Evolutionary conservation across 1,139 yeast genomes (phyloP).

Genomic region (Sugiyamaella castrensis): DNA sequence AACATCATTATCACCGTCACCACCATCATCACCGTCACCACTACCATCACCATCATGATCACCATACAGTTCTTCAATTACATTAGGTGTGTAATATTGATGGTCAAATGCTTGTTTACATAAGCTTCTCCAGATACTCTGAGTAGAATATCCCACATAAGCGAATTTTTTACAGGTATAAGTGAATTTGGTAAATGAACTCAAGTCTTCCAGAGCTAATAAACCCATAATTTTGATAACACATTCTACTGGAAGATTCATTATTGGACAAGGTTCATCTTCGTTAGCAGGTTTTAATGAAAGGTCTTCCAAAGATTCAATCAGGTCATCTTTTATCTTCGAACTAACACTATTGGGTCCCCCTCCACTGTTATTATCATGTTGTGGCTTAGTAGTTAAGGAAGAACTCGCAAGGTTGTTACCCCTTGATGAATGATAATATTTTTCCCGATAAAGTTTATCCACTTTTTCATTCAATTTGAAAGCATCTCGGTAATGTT

Average conservation of each 20-base stretch:
- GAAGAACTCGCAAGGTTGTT: not conserved
- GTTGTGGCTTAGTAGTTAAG: not conserved
- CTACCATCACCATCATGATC: not conserved
- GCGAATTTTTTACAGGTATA: slow-evolving; percentile 62
- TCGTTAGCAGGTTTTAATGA: slow-evolving; percentile 41
- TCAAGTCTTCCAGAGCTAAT: slow-evolving; percentile 50
- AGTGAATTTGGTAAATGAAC: slow-evolving; percentile 65
- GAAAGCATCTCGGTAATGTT: slow-evolving; percentile 68
- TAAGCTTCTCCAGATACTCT: slow-evolving; percentile 55
- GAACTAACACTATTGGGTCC: not conserved
- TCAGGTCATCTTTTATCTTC: not conserved
- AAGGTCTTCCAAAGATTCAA: slow-evolving; percentile 19
- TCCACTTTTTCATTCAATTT: slow-evolving; percentile 59
- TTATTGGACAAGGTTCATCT: slow-evolving; percentile 51
- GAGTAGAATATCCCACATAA: slow-evolving; percentile 55
- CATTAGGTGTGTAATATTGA: slow-evolving; percentile 42
- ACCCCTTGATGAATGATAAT: slow-evolving; percentile 21
- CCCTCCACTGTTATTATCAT: not conserved
- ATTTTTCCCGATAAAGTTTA: slow-evolving; percentile 56
- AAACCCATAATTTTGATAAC: slow-evolving; percentile 53
- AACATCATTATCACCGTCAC: slow-evolving; percentile 3
- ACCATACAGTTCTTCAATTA: slow-evolving; percentile 17
- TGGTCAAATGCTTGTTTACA: slow-evolving; percentile 54
- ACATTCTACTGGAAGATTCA: slow-evolving; percentile 63
- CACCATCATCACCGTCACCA: not conserved